Conservation (phyloP, 371 early-diverging fungal genomes). For the Batkoa obscura region DNA sequence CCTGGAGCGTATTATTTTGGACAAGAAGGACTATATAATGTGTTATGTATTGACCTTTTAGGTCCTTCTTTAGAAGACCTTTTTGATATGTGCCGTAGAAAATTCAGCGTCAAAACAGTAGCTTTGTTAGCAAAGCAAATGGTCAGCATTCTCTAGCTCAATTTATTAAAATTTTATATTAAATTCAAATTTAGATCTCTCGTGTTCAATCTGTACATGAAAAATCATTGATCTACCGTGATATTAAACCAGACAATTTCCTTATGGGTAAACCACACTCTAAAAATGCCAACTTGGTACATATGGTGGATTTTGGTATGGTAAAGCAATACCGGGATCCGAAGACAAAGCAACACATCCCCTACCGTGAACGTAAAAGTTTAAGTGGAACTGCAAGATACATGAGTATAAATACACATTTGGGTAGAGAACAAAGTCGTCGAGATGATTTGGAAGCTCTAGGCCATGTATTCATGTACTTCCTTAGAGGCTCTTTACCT, state of each 20-base stretch:
- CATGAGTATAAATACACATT: conserved; percentile 89
- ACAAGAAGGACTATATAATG: conserved; percentile 69
- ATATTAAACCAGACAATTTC: conserved; percentile 98
- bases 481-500: conserved; percentile 75
- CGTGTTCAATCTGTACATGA: conserved; percentile 80
- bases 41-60: conserved; percentile 88
- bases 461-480: conserved; percentile 90
- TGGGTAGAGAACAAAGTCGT: conserved; percentile 84
- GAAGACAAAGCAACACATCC: conserved; percentile 76
- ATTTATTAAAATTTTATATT: neutral
- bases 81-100: conserved; percentile 21
- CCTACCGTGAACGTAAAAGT: conserved; percentile 70
- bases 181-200: conserved; percentile 27
- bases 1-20: conserved; percentile 80
- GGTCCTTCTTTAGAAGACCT: conserved; percentile 88
- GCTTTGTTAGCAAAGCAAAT: conserved; percentile 32
- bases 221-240: conserved; percentile 80
- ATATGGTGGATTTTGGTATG: conserved; percentile 89
- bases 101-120: conserved; percentile 23
- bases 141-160: conserved; percentile 14
- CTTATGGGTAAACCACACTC: conserved; percentile 41
- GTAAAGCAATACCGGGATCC: conserved; percentile 84
- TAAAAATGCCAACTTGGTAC: conserved; percentile 35
- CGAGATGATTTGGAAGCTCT: conserved; percentile 92
- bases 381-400: conserved; percentile 91